Base-by-base conservation (phyloP, 108 stramenopile species). In the Aureococcus anophagefferens region DNA sequence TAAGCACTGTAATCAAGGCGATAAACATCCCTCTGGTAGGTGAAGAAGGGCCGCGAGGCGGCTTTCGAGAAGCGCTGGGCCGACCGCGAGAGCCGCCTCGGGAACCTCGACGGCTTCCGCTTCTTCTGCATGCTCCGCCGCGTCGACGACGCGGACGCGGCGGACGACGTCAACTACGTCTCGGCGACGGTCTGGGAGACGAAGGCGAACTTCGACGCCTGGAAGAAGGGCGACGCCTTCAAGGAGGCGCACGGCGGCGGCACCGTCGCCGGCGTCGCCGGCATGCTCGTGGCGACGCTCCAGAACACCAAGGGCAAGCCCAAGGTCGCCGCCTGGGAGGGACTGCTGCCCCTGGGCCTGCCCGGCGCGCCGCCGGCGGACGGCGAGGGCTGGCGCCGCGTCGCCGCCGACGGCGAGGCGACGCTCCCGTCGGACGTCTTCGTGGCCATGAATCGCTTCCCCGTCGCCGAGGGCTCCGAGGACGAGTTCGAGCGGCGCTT, bases 171-270 rank as follows among this genome's bases (percentile, higher is more conserved):
- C 51, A 90, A 94, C 74, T 91, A 91, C 77, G 89, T 91, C 33
- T 76, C 74, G 36, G 88, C 89, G 65, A 94, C 90, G 16, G 83
- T 94, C 66, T 94, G 93, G 93, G 75, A 88, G 34, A 83, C 85
- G 68, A 94, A 94, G 80, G 82, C 83, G 33, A 72, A 90, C 63
- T 94, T 94, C 78, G 79, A 81, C 45, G 85, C 86, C 21, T 94
- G 93, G 90, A 30, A 90, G 21, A 73, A 64, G 40, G 93, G 93
- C 34, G 90, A 94, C 17, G 93, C 90, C 33, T 93, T 93, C 81
- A 91, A 89, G 79, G 91, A 94, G 74, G 93, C 93, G 7, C 93
- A 94, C 78, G 90, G 93, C 11, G 93, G 93, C n/a, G n/a, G n/a
- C n/a, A n/a, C n/a, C n/a, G n/a, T n/a, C n/a, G n/a, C n/a, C n/a